Percentiles rank a stretch among this genome's conserved stretches.
Conservation (phyloP, 257 asterid species). For the Ehretia macrophylla region DNA sequence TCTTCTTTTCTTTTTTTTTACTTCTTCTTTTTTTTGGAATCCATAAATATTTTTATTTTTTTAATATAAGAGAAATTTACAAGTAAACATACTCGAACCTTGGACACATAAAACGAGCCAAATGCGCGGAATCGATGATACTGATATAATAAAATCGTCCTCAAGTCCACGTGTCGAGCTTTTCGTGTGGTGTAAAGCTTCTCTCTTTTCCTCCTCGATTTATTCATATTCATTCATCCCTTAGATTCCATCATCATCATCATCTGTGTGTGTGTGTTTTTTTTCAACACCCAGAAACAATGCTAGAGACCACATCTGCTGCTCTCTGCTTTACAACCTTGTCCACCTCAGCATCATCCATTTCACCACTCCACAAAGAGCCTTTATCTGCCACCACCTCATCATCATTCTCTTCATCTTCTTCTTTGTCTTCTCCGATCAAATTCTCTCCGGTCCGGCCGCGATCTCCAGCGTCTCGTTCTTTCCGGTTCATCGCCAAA, state of each 20-base stretch:
- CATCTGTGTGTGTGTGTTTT: neutral
- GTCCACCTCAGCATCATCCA: constrained; percentile 36
- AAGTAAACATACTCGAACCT: no score
- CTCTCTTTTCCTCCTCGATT: constrained; percentile 5
- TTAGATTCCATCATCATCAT: neutral
- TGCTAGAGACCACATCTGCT: constrained; percentile 50
- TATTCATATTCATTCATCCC: neutral
- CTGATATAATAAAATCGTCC: constrained; percentile 15
- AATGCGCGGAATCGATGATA: neutral
- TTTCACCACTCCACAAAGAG: constrained; percentile 38
- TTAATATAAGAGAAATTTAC: no score
- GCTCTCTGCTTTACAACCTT: constrained; percentile 56
- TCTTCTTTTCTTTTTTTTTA: no score
- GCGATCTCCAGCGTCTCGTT: constrained; percentile 25
- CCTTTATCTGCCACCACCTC: constrained; percentile 32
- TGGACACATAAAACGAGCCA: no score
- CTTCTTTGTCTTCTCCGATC: constrained; percentile 2
- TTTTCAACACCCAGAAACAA: constrained; percentile 9
- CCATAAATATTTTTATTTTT: no score
- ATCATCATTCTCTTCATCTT: constrained; percentile 9
- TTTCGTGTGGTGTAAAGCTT: constrained; percentile 28
- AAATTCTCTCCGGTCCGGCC: constrained; percentile 22
- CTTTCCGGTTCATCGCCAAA: constrained; percentile 32
- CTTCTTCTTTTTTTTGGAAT: no score
- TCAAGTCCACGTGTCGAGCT: constrained; percentile 31